Evolutionary conservation across 768 basidiomycete genomes (phyloP), one percentile per base, ranked within the genome.

Genomic region (Lactarius hatsudake): DNA sequence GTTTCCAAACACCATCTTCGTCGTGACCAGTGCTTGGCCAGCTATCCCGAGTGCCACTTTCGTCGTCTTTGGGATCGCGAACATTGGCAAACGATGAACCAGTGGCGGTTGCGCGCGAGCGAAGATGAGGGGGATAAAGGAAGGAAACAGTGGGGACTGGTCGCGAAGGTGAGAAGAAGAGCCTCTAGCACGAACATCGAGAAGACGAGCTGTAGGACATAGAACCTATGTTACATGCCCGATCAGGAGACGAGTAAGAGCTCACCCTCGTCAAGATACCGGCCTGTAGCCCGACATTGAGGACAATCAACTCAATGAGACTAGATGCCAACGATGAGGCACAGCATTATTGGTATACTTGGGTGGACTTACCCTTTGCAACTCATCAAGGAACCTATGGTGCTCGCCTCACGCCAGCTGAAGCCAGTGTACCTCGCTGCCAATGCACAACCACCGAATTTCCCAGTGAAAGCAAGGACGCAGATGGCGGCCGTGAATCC

Each of bases 121-220:
- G 87, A 36, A 77, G 75, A 30, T 86, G 80, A 3, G 85, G 86
- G 0, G 92, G 91, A 71, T 93, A 92, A 3, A 93, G 77, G 20
- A 75, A 71, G 3, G 80, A 82, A 26, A 91, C 90, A 38, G 88
- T 82, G 0, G 92, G 93, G 0, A n/a, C 90, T 93, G 0, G 94
- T 95, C 78, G 93, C 84, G 79, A 91, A 93, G 0, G 96, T 96
- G 48, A 97, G 79, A 8, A 88, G 75, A 45, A 95, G 78, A 0
- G 92, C 90, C 73, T 91, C 90, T 23, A 98, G 80, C 48, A 98
- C 94, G 72, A 98, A 96, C 94, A 97, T 98, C 0, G 93, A 91
- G 78, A 98, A 96, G 9, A 96, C 90, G 30, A 83, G 83, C 79
- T 59, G 60, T 51, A 17, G 40, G 45, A 15, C 23, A 20, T 30